Base-by-base conservation (phyloP, 106 monocot genomes). In the Cymbidium sinense region DNA sequence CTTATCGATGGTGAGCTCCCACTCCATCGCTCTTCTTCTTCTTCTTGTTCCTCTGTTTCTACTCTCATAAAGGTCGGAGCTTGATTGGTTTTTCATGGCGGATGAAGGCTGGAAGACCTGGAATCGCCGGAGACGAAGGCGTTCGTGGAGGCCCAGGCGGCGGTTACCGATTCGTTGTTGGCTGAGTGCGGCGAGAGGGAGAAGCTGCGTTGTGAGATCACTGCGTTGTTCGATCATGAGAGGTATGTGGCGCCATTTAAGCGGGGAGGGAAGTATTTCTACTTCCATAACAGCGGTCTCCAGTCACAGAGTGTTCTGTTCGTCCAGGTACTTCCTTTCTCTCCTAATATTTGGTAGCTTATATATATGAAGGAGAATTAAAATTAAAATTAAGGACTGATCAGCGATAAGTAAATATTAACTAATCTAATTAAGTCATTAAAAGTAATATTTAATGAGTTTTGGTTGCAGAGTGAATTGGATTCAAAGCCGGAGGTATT, bases 101-200 rank as follows among this genome's bases (percentile, higher is more conserved):
- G 8, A 50, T n/a, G 33, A 43, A 95, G 99, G 99, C 70, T 99
- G 86, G 99, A 99, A 79, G 95, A 99, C 55, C 92, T 94, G 33
- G 95, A 99, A 4, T 79, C 92, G 30, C 90, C 92, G 78, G 99
- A 99, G 79, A 83, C 83, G 61, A 95, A 95, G 88, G 89, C 79
- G 55, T 99, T 99, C 44, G 92, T 95, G 76, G 84, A 82, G 81
- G 64, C 58, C 52, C 99, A 99, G 75, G 86, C 44, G n/a, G 86
- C 74, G 41, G 62, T 99, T 34, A 91, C 92, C 18, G 87, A 95
- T 27, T 81, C 84, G 36, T 77, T 99, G 41, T 77, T 99, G 54
- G 70, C 50, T 27, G 65, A 81, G 11, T 95, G 95, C 77, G 83
- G 62, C 50, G 84, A 86, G 55, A 79, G 95, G 76, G 86, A 90